These are phyloP conservation scores for Acacia acuminata DNA, from an alignment of 306 rosid species.

Conservation along the genomic window DNA sequence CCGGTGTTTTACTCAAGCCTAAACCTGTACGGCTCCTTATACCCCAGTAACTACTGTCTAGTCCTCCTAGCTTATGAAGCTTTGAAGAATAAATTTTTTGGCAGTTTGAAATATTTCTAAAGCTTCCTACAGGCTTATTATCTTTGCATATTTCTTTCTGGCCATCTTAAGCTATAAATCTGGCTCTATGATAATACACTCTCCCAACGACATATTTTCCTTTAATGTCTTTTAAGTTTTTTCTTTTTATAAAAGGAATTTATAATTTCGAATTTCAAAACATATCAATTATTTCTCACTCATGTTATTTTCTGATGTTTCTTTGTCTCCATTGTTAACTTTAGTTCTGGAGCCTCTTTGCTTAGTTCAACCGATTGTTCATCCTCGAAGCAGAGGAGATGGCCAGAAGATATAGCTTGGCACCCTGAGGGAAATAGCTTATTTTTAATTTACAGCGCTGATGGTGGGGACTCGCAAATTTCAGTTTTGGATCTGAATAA, in stretches of 20 bases:
- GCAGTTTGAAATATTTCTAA: not conserved
- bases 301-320: not conserved
- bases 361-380: slow-evolving; percentile 55
- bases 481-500: slow-evolving; percentile 58
- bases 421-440: slow-evolving; percentile 62
- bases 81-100: not conserved
- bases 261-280: not conserved
- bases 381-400: slow-evolving; percentile 65
- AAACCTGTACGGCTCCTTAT: not conserved
- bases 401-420: slow-evolving; percentile 78
- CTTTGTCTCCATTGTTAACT: not conserved
- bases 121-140: not conserved
- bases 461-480: slow-evolving; percentile 68
- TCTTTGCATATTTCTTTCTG: not conserved
- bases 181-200: not conserved
- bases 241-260: not conserved
- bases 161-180: not conserved
- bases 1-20: not conserved
- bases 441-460: slow-evolving; percentile 67
- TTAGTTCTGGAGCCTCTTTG: slow-evolving; percentile 63
- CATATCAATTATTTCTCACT: not conserved
- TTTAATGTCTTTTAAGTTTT: not conserved
- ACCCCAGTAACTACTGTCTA: not conserved
- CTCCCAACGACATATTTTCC: not conserved
- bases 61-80: not conserved